Percentiles rank a stretch among this genome's conserved stretches.
Evolutionary conservation across 2,329 filamentous ascomycete species (phyloP).

Genomic region (Periconia macrospinosa): DNA sequence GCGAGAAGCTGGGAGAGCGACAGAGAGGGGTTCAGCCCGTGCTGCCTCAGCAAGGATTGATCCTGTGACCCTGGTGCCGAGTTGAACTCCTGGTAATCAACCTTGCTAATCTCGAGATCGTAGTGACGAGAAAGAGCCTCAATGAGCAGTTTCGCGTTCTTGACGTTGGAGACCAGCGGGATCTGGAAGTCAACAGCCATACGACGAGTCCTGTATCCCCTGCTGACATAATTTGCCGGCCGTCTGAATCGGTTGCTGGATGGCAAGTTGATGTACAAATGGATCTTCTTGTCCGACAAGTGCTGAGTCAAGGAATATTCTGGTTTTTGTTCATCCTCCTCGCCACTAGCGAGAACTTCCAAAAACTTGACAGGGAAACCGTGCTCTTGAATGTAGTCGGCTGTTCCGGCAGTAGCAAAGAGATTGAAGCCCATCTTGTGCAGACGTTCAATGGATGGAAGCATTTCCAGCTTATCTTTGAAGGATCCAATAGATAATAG

Average conservation of each 20-base stretch:
- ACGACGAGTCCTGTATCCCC: conserved; percentile 92
- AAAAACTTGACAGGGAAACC: conserved; percentile 90
- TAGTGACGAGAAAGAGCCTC: conserved; percentile 92
- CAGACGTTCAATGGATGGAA: conserved; percentile 87
- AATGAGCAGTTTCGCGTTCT: conserved; percentile 96
- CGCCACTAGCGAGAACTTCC: conserved; percentile 67
- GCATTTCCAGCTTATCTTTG: conserved; percentile 98
- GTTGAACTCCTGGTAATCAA: conserved; percentile 86
- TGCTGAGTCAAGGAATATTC: conserved; percentile 98
- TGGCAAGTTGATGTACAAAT: conserved; percentile 98
- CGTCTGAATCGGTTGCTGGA: conserved; percentile 96
- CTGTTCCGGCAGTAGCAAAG: conserved; percentile 93
- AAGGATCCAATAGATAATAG: conserved; percentile 93
- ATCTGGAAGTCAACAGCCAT: conserved; percentile 99
- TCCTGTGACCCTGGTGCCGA: conserved; percentile 39
- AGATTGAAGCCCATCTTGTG: conserved; percentile 92
- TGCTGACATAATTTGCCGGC: conserved; percentile 97
- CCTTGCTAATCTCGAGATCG: conserved; percentile 76
- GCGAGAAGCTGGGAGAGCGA: conserved; percentile 72
- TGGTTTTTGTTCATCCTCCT: conserved; percentile 80
- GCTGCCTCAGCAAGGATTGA: conserved; percentile 42
- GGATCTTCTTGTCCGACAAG: conserved; percentile 95
- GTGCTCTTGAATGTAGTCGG: conserved; percentile 93
- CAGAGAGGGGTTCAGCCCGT: conserved; percentile 56
- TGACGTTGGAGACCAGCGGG: conserved; percentile 96